Evolutionary conservation across 2,329 filamentous ascomycete genomes (phyloP), one percentile per base, ranked within the genome.

Genomic region (Waltergamsia citrina): DNA sequence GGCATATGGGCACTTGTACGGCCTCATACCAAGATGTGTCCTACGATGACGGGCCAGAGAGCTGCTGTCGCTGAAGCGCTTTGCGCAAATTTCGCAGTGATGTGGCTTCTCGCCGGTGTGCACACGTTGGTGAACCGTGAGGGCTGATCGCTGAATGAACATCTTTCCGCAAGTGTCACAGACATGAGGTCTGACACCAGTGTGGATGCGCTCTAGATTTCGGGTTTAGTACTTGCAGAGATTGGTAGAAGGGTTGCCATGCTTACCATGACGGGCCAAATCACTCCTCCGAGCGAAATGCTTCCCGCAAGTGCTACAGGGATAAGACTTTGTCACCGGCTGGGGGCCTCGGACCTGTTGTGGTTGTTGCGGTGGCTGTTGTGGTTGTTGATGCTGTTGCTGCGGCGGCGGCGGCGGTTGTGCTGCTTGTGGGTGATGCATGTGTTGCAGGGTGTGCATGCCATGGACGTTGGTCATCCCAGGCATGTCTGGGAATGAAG

Each of bases 101-200:
- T 98, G 92, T 33, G 92, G 92, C 62, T 98, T 98, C 64, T 96
- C 92, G 43, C 92, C 92, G 3, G 92, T 96, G 59, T 98, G 92
- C 15, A 95, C 88, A 47, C 92, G 83, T 52, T 85, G 81, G 58
- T 96, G 92, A 7, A 98, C 92, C 1, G 92, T 98, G 55, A 98
- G 64, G 16, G 92, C 92, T 19, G 88, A 95, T 37, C 92, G 76
- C 59, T 98, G 92, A 47, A 98, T 98, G 55, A 98, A 98, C 52
- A 90, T 85, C 61, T 96, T 98, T 43, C 85, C 85, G 56, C 92
- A 98, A 34, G 77, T 78, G 49, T 95, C 88, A 60, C 92, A 98
- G 32, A 90, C 81, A 54, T 98, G 92, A 32, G 92, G 92, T 38
- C 90, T 73, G 38, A 88, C 72, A 29, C 90, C 90, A 40, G 79